Percentiles rank a stretch among this genome's conserved stretches.
Evolutionary conservation across 148 eudicot genomes (phyloP).

Genomic region (Vaccinium myrtillus): DNA sequence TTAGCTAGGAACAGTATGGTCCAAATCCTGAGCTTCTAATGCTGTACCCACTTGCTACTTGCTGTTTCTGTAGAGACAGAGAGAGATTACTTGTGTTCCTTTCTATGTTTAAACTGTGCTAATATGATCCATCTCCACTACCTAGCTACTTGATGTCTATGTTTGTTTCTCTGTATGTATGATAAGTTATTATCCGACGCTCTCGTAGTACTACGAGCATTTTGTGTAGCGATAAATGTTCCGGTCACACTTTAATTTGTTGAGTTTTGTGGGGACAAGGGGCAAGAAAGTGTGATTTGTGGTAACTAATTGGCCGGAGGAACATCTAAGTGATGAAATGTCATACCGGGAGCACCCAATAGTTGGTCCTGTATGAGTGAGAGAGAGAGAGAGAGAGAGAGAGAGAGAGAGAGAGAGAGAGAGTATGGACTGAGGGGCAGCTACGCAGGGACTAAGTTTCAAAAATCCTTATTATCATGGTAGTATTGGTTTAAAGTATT

Average conservation of each 20-base stretch:
- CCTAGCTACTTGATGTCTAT: too few species aligned
- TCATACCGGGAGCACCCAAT: too few species aligned
- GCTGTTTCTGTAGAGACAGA: background rate
- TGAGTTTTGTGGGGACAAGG: background rate
- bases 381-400: slow-evolving; percentile 1
- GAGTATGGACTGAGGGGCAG: background rate
- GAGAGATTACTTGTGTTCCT: background rate
- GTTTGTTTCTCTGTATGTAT: background rate
- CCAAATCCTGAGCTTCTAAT: too few species aligned
- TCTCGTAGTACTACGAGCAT: background rate
- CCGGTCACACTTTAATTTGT: background rate
- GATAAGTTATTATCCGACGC: background rate
- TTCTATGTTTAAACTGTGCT: background rate
- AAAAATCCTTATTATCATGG: background rate
- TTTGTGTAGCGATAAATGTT: background rate
- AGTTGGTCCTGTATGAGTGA: background rate
- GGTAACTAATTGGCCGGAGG: background rate
- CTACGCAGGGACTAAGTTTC: background rate
- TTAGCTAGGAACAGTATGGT: background rate
- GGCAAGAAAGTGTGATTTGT: too few species aligned
- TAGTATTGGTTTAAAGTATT: background rate
- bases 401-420: background rate
- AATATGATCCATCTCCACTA: background rate
- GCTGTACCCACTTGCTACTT: too few species aligned
- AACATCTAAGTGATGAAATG: too few species aligned